These are phyloP conservation scores for Yamadazyma diddensiae DNA, from an alignment of 1,139 yeast species.

Conservation along the genomic window DNA sequence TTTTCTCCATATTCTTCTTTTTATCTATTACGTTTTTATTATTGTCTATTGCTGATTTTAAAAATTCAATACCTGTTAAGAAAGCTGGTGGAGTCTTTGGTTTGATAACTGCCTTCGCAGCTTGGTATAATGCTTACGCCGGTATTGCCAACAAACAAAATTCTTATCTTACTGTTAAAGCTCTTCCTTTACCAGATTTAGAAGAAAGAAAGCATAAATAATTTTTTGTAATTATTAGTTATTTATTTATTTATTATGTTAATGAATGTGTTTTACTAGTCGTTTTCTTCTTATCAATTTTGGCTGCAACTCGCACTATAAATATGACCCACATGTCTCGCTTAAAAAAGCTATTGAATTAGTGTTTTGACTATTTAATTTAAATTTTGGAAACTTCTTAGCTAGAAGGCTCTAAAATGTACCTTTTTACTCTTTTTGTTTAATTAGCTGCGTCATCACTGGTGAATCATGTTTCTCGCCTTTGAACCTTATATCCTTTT, in stretches of 20 bases:
- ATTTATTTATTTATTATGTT: slow-evolving; percentile 10
- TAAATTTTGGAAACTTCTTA: too few species aligned
- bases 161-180: slow-evolving; percentile 59
- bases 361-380: too few species aligned
- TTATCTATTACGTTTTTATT: slow-evolving; percentile 66
- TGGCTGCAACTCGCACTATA: too few species aligned
- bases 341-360: too few species aligned
- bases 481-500: too few species aligned
- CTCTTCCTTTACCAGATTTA: slow-evolving; percentile 34
- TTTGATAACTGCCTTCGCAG: slow-evolving; percentile 70
- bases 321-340: too few species aligned
- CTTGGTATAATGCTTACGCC: slow-evolving; percentile 92
- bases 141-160: slow-evolving; percentile 77
- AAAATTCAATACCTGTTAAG: slow-evolving; percentile 26
- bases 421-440: too few species aligned
- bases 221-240: slow-evolving; percentile 2
- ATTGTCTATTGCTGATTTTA: slow-evolving; percentile 57
- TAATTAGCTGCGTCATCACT: too few species aligned
- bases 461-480: too few species aligned
- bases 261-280: slow-evolving; percentile 6
- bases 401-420: too few species aligned
- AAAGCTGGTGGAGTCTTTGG: slow-evolving; percentile 84
- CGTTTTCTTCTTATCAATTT: too few species aligned
- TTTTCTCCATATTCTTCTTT: slow-evolving; percentile 64
- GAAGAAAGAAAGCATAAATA: slow-evolving; percentile 14